Evolutionary conservation across 177 flowering plant genomes (phyloP), one percentile per base, ranked within the genome.

Genomic region (Vitis hybrid): DNA sequence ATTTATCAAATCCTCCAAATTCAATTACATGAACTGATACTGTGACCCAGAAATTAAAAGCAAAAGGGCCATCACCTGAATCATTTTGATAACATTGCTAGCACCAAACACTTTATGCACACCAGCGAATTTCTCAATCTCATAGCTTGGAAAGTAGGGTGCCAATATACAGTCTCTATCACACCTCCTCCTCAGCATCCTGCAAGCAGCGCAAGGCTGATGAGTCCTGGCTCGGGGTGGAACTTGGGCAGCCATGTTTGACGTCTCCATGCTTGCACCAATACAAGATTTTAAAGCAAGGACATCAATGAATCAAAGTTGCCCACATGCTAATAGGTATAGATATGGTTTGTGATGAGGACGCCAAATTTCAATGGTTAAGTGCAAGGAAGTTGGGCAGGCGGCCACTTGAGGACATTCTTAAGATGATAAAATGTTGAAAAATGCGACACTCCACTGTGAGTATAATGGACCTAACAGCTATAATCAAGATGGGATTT

Each of bases 61-160:
- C 7, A 38, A 38, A 38, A 38, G 47, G 7, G 9, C 47, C 9
- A 24, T 44, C 50, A 80, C 85, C 82, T 76, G 81, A 22, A 82
- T 80, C 82, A 82, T 82, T 71, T 80, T 82, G 66, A 64, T 44
- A 12, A 75, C 79, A 64, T 82, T 82, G 75, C 85, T 82, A 6
- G 84, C 81, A 20, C 85, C 82, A 59, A 77, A 82, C 5, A 82
- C 81, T 59, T 70, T 77, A 33, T 82, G 85, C 18, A 82, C 82
- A 2, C 66, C 58, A 1, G 74, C 79, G 24, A 79, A 82, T 22
- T 77, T 77, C 52, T 75, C 77, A 1, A 76, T 24, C 49, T 82
- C 79, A 2, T 77, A 66, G 4, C 59, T 4, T 0, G 82, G 79
- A 18, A 82, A 79, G 56, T 77, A 77, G 0, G 85, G 85, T 3